Conservation (phyloP, 2,329 filamentous ascomycete genomes). For the Stagonosporopsis tanaceti region DNA sequence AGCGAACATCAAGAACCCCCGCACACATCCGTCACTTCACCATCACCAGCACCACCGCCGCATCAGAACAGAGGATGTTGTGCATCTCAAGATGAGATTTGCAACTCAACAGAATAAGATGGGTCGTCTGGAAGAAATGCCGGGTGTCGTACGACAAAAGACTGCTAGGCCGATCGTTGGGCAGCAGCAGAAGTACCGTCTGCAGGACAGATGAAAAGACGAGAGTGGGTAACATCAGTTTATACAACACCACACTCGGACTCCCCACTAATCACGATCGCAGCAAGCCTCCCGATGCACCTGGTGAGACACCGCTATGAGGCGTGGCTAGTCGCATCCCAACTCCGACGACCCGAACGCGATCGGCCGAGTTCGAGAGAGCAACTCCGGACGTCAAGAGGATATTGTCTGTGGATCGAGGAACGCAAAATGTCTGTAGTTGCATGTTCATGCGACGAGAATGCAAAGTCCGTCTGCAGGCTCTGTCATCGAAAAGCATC, state of each 20-base stretch:
- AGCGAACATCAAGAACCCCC: constrained; percentile 15
- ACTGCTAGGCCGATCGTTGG: constrained; percentile 10
- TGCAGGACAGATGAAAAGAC: constrained; percentile 16
- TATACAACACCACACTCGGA: constrained; percentile 12
- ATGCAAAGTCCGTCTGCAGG: background rate
- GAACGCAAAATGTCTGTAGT: background rate
- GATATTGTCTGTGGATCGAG: background rate
- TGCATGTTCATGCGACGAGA: background rate
- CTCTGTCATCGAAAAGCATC: constrained; percentile 9
- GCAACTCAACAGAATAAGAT: background rate
- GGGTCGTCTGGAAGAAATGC: background rate
- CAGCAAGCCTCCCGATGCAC: constrained; percentile 21
- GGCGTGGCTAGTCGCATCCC: constrained; percentile 14
- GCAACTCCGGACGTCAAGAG: constrained; percentile 2
- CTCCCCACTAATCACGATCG: constrained; percentile 19
- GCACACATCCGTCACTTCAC: constrained; percentile 14
- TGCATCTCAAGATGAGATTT: background rate
- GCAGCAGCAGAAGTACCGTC: constrained; percentile 9
- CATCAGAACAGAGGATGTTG: constrained; percentile 1
- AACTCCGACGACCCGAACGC: constrained; percentile 17
- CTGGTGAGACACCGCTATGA: constrained; percentile 13
- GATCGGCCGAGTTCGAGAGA: constrained; percentile 13
- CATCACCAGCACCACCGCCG: constrained; percentile 7
- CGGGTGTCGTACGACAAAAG: constrained; percentile 6
- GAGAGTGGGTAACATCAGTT: constrained; percentile 18